Conservation (phyloP, 441 rosid genomes). For the Erodium moschatum region DNA sequence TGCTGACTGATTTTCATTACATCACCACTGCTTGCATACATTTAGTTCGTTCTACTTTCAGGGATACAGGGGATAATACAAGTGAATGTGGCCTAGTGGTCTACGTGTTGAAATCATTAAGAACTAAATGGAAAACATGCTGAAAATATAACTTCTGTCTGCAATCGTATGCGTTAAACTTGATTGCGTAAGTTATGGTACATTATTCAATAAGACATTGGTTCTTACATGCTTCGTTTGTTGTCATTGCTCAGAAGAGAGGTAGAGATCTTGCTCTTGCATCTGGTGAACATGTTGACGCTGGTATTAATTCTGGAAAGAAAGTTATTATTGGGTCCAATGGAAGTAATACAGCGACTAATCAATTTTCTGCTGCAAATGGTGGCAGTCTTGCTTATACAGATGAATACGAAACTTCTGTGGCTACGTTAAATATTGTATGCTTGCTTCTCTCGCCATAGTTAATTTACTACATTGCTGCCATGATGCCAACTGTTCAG, state of each 20-base stretch:
- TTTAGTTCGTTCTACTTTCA: too few species aligned
- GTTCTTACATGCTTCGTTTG: slow-evolving; percentile 16
- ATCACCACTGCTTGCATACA: too few species aligned
- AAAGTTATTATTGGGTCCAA: slow-evolving; percentile 43
- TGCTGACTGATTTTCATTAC: too few species aligned
- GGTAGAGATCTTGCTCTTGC: slow-evolving; percentile 60
- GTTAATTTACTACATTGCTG: slow-evolving; percentile 8
- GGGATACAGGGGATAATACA: too few species aligned
- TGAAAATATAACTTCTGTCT: too few species aligned
- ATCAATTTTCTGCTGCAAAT: slow-evolving; percentile 33
- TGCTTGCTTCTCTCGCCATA: slow-evolving; percentile 22
- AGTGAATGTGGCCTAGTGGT: too few species aligned
- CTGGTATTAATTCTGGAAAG: slow-evolving; percentile 31
- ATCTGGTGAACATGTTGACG: slow-evolving; percentile 58
- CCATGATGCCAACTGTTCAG: slow-evolving; percentile 6
- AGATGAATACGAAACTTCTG: slow-evolving; percentile 67
- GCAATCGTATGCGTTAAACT: neutral
- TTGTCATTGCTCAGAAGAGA: slow-evolving; percentile 42
- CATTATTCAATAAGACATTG: neutral
- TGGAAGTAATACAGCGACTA: slow-evolving; percentile 33
- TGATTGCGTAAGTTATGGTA: neutral
- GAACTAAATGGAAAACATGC: too few species aligned
- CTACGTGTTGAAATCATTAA: too few species aligned
- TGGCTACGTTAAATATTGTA: slow-evolving; percentile 70
- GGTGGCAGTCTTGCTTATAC: slow-evolving; percentile 35